A percentile compares a stretch with the other conserved stretches of the same genome.
phyloP scores from a whole-genome alignment of 129 eudicot genomes.

The Tagetes patula region DNA sequence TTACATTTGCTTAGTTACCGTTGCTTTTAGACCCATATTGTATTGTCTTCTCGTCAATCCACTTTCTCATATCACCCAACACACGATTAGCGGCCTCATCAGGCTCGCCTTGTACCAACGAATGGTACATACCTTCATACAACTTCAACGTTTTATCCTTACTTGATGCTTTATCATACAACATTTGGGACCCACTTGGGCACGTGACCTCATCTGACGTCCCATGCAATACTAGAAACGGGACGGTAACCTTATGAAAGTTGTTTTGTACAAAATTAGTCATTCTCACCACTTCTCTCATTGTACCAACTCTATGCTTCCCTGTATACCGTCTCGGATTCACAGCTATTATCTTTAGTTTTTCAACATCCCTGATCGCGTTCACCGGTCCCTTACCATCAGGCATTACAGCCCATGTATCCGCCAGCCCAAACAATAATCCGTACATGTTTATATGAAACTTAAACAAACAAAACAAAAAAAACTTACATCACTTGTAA shows the following conservation, averaged over 20 bases:
- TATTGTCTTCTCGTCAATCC: conserved; percentile 74
- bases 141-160: conserved; percentile 61
- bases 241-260: conserved; percentile 64
- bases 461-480: conserved; percentile 25
- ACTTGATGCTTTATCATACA: conserved; percentile 77
- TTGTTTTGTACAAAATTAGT: conserved; percentile 62
- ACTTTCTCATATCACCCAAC: conserved; percentile 80
- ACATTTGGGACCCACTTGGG: conserved; percentile 58
- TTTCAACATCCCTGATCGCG: conserved; percentile 69
- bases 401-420: conserved; percentile 91
- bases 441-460: conserved; percentile 64
- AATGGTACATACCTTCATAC: conserved; percentile 85
- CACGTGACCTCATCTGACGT: conserved; percentile 69
- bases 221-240: conserved; percentile 67
- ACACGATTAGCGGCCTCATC: conserved; percentile 71
- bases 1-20: conserved; percentile 1
- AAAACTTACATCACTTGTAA: background rate
- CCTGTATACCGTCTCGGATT: conserved; percentile 78
- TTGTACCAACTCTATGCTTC: conserved; percentile 76
- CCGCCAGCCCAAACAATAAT: conserved; percentile 75
- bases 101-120: conserved; percentile 83
- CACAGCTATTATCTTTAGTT: conserved; percentile 59
- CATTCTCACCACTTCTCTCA: conserved; percentile 67
- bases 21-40: conserved; percentile 46
- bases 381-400: conserved; percentile 68